Evolutionary conservation across 2,329 filamentous ascomycete species (phyloP).

Genomic region (Botryosphaeria agaves): DNA sequence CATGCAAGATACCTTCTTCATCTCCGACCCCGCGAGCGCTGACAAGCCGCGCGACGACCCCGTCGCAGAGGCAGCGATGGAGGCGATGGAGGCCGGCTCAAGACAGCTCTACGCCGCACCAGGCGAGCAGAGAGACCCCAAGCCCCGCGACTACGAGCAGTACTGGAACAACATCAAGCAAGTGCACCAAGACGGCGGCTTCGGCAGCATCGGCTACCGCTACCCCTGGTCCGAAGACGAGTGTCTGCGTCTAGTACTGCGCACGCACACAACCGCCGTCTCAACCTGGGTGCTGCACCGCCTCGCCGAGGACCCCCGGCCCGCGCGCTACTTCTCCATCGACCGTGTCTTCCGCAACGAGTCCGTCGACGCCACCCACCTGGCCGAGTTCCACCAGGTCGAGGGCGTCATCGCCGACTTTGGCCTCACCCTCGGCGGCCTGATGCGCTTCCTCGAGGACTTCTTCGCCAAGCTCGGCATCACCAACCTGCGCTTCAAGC

Average conservation of each 20-base stretch:
- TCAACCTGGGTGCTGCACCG: conserved; percentile 84
- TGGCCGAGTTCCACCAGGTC: conserved; percentile 97
- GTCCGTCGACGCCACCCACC: conserved; percentile 87
- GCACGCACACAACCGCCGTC: conserved; percentile 90
- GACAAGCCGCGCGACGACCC: conserved; percentile 46
- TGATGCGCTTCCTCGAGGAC: conserved; percentile 87
- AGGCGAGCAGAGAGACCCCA: conserved; percentile 32
- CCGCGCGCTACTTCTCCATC: conserved; percentile 95
- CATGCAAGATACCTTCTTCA: conserved; percentile 96
- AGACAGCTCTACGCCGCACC: conserved; percentile 37
- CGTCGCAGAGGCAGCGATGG: conserved; percentile 25
- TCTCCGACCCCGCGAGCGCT: conserved; percentile 68
- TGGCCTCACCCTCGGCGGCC: conserved; percentile 72
- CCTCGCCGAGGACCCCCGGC: conserved; percentile 65
- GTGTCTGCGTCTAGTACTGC: conserved; percentile 69
- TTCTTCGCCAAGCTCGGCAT: conserved; percentile 98
- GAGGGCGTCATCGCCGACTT: conserved; percentile 98
- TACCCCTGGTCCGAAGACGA: conserved; percentile 88
- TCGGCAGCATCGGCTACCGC: conserved; percentile 87
- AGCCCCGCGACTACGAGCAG: conserved; percentile 50
- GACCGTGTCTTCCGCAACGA: conserved; percentile 98
- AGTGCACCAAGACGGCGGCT: conserved; percentile 83
- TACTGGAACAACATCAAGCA: conserved; percentile 81
- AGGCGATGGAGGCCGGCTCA: conserved; percentile 29
- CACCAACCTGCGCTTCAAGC: conserved; percentile 77